A percentile compares a stretch with the other conserved stretches of the same genome.
Evolutionary conservation across 2,329 filamentous ascomycete species (phyloP).

Genomic region (Colletotrichum sojae): DNA sequence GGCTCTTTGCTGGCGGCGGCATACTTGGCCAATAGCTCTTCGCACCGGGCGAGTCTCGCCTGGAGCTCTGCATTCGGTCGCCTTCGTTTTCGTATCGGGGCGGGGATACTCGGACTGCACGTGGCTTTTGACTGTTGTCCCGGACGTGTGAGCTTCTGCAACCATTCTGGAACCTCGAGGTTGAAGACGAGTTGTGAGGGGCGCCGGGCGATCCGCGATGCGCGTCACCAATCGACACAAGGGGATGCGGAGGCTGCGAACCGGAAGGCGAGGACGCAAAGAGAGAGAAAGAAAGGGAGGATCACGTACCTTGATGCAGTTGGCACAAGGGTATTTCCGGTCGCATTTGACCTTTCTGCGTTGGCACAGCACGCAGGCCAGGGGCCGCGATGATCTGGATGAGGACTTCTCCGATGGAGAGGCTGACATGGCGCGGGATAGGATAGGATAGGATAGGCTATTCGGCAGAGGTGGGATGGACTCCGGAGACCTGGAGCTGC

Average conservation of each 20-base stretch:
- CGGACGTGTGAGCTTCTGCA: background rate
- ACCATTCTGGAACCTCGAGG: background rate
- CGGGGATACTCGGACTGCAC: constrained; percentile 72
- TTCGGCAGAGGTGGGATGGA: constrained; percentile 9
- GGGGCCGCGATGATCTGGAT: constrained; percentile 42
- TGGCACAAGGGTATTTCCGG: constrained; percentile 70
- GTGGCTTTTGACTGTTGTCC: constrained; percentile 46
- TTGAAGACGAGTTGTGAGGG: too few species aligned
- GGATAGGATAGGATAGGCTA: background rate
- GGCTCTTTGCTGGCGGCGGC: constrained; percentile 50
- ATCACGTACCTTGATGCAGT: constrained; percentile 61
- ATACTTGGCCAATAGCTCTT: constrained; percentile 71
- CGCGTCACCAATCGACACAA: background rate
- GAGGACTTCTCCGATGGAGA: constrained; percentile 23
- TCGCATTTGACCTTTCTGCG: constrained; percentile 75
- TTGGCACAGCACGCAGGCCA: constrained; percentile 68
- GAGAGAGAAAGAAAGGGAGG: background rate
- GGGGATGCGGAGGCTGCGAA: background rate
- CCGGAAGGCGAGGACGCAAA: background rate
- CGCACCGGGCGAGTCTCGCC: constrained; percentile 70
- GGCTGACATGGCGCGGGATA: constrained; percentile 13
- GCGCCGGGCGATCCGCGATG: too few species aligned
- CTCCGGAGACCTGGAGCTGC: background rate
- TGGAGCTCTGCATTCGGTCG: constrained; percentile 73
- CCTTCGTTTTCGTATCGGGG: constrained; percentile 70